A percentile compares a stretch with the other conserved stretches of the same genome.
phyloP scores from a whole-genome alignment of 208 protist species.

The Wallacemonas sp. region DNA sequence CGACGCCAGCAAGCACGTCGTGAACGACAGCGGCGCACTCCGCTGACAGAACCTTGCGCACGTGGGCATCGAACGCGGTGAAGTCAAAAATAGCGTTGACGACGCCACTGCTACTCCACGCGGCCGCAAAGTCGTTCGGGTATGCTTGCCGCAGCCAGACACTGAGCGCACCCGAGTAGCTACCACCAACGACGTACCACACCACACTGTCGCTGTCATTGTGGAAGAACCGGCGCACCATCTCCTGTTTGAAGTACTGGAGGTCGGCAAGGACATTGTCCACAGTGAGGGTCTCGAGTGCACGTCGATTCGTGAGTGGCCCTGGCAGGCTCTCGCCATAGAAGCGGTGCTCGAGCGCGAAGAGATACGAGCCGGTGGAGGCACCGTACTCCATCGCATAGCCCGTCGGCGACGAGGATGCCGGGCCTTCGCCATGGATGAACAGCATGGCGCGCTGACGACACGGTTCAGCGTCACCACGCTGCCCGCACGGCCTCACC shows the following conservation, averaged over 20 bases:
- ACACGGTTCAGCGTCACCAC: slow-evolving; percentile 3
- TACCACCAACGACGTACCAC: slow-evolving; percentile 46
- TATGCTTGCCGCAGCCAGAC: slow-evolving; percentile 36
- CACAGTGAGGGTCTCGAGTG: slow-evolving; percentile 27
- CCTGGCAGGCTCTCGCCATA: slow-evolving; percentile 50
- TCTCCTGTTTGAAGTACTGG: slow-evolving; percentile 21
- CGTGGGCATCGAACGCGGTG: slow-evolving; percentile 35
- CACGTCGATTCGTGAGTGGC: slow-evolving; percentile 19
- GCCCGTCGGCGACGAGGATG: slow-evolving; percentile 13
- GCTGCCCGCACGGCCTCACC: not conserved
- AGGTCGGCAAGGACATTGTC: slow-evolving; percentile 44
- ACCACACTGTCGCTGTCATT: not conserved
- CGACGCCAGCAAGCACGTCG: slow-evolving; percentile 20
- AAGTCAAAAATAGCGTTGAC: slow-evolving; percentile 48
- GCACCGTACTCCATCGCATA: slow-evolving; percentile 23
- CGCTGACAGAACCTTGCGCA: slow-evolving; percentile 24
- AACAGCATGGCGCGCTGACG: slow-evolving; percentile 22
- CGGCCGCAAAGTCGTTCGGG: slow-evolving; percentile 33
- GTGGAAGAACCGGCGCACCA: slow-evolving; percentile 17
- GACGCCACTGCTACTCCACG: slow-evolving; percentile 45
- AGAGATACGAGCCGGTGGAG: slow-evolving; percentile 13
- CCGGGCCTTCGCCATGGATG: slow-evolving; percentile 32
- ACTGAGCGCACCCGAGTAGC: slow-evolving; percentile 39
- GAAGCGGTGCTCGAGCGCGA: slow-evolving; percentile 54
- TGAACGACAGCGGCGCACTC: slow-evolving; percentile 20